Evolutionary conservation across 345 rosid genomes (phyloP).

Genomic region (Linum usitatissimum): DNA sequence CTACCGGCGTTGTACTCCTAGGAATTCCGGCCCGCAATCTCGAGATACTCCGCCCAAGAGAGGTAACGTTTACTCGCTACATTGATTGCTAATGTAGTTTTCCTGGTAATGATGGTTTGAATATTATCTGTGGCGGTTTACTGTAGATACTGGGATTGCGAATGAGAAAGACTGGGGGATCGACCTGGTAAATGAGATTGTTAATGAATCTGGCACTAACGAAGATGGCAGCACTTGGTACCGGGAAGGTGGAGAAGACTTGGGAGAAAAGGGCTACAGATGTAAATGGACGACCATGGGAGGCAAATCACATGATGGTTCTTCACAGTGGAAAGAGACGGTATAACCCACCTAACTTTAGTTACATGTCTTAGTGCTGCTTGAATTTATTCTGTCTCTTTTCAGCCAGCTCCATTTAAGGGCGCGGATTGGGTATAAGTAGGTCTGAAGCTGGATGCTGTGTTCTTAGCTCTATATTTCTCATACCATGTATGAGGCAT

Average conservation of each 20-base stretch:
- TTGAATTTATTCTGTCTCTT: too few relatives aligned
- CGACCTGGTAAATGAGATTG: conserved; percentile 61
- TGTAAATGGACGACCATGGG: conserved; percentile 99
- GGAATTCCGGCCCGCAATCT: conserved; percentile 82
- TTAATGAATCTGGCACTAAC: conserved; percentile 73
- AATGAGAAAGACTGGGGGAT: conserved; percentile 99
- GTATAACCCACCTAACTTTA: conserved; percentile 28
- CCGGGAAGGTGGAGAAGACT: conserved; percentile 81
- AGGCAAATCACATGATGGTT: conserved; percentile 61
- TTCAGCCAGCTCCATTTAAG: too few relatives aligned
- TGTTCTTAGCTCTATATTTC: too few relatives aligned
- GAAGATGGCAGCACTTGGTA: conserved; percentile 94
- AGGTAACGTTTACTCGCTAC: conserved; percentile 31
- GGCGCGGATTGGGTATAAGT: too few relatives aligned
- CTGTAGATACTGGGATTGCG: conserved; percentile 93
- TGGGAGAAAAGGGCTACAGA: conserved; percentile 75
- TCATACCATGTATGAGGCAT: conserved; percentile 10
- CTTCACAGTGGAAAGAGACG: conserved; percentile 94
- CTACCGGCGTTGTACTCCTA: conserved; percentile 69
- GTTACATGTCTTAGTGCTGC: not conserved
- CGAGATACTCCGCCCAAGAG: conserved; percentile 86
- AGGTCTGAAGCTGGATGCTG: too few relatives aligned
- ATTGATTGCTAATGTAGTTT: not conserved
- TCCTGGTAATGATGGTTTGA: not conserved
- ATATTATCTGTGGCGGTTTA: not conserved